A percentile compares a stretch with the other conserved stretches of the same genome.
Evolutionary conservation across 495 filamentous ascomycete genomes (phyloP).

Genomic region (Xylaria longipes): DNA sequence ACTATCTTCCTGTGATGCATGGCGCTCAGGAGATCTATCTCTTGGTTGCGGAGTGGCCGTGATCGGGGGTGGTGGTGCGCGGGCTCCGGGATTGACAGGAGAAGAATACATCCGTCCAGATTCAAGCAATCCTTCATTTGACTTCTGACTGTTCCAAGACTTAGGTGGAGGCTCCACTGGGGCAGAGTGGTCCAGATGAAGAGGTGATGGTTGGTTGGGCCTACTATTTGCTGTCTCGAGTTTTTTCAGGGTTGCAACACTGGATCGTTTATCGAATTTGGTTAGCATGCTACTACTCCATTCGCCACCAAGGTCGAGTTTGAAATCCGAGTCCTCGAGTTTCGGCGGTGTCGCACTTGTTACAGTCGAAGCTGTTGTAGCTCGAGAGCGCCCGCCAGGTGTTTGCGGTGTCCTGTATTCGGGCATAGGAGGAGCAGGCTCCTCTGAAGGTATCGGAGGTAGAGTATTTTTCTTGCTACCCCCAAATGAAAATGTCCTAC

Average conservation of each 20-base stretch:
- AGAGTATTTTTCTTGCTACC: constrained; percentile 54
- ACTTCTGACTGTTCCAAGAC: constrained; percentile 73
- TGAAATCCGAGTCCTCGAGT: constrained; percentile 65
- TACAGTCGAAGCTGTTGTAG: constrained; percentile 55
- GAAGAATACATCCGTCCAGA: constrained; percentile 44
- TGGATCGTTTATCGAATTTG: constrained; percentile 63
- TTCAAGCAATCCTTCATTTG: constrained; percentile 65
- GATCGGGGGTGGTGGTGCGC: constrained; percentile 25
- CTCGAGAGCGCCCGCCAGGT: constrained; percentile 47
- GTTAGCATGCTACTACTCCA: constrained; percentile 69
- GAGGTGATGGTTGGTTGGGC: constrained; percentile 58
- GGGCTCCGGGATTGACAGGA: constrained; percentile 27
- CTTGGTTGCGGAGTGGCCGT: constrained; percentile 54
- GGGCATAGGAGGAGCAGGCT: constrained; percentile 46
- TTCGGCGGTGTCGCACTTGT: constrained; percentile 76
- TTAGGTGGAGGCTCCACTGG: constrained; percentile 65
- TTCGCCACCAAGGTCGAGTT: constrained; percentile 63
- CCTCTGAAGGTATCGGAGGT: constrained; percentile 52
- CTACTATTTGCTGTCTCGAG: constrained; percentile 48
- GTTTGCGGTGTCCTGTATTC: constrained; percentile 37
- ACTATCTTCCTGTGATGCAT: constrained; percentile 63
- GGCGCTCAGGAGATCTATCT: constrained; percentile 52
- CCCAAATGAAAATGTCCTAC: constrained; percentile 78
- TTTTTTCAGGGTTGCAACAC: constrained; percentile 49
- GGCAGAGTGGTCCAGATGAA: constrained; percentile 63